These are phyloP conservation scores for Kodamaea sagamina DNA, from an alignment of 805 yeast genomes.

Conservation along the genomic window DNA sequence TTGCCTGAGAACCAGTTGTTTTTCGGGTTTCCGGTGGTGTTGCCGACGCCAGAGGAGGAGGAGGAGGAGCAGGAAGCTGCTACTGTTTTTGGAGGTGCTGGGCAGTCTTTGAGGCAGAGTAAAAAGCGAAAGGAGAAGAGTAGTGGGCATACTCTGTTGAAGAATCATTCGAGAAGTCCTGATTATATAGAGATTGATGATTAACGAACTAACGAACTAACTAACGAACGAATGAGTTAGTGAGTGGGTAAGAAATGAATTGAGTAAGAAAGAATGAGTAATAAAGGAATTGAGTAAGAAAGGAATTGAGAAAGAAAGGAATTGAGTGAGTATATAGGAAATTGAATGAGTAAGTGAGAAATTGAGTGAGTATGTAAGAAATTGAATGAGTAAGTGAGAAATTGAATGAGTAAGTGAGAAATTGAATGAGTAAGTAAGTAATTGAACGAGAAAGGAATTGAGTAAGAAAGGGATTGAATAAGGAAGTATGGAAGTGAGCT, in stretches of 20 bases:
- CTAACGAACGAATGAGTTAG: not conserved
- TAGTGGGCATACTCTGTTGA: slow-evolving; percentile 50
- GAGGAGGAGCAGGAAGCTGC: slow-evolving; percentile 24
- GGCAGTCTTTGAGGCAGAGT: slow-evolving; percentile 72
- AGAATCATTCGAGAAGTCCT: slow-evolving; percentile 68
- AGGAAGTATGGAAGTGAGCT: too few species aligned
- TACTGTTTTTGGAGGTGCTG: slow-evolving; percentile 59
- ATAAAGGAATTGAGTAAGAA: too few species aligned
- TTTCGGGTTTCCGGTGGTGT: slow-evolving; percentile 84
- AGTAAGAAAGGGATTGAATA: too few species aligned
- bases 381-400: too few species aligned
- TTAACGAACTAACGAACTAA: not conserved
- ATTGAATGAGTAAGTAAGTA: too few species aligned
- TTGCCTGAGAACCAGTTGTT: slow-evolving; percentile 86
- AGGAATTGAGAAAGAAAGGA: too few species aligned
- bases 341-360: too few species aligned
- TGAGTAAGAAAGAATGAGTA: too few species aligned
- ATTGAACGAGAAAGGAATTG: too few species aligned
- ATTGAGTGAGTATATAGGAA: too few species aligned
- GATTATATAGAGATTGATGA: slow-evolving; percentile 81
- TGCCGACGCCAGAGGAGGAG: slow-evolving; percentile 36
- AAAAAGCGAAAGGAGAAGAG: slow-evolving; percentile 66
- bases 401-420: too few species aligned
- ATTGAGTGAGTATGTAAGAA: too few species aligned
- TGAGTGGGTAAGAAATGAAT: not conserved